Evolutionary conservation across 1,139 yeast genomes (phyloP), one percentile per base, ranked within the genome.

Genomic region (Diutina neorugosa): DNA sequence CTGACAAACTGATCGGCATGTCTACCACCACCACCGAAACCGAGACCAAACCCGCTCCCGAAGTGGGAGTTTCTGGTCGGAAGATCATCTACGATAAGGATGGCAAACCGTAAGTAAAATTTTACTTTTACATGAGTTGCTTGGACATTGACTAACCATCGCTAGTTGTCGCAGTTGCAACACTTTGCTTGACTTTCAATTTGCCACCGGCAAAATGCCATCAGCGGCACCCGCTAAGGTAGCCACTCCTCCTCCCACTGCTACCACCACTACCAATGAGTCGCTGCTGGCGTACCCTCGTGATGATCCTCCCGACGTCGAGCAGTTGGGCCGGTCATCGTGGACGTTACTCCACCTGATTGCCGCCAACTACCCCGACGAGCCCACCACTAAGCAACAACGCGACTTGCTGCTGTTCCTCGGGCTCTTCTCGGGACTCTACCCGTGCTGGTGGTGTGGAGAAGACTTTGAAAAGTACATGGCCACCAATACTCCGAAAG

Each of bases 361-460:
- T 57, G 97, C 98, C 0, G 97, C 98, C 2, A 80, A 80, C 19
- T 94, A 89, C 62, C 98, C 98, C 0, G 83, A 77, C 43, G 66
- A 63, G 1, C 95, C 98, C 1, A 65, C 78, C 5, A 63, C 63
- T 4, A 69, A 70, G 25, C 81, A 89, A 59, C 93, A 91, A 65
- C 62, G 67, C 11, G 95, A 90, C 58, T 79, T 93, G 82, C 72
- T 70, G 52, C 78, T 80, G 55, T 91, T 93, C 60, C 64, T 93
- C 53, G 70, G 69, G 18, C 71, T 88, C 7, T 89, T 93, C 65
- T 82, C 95, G 4, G 81, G 82, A 58, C 74, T 91, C 51, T 93
- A 93, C 62, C 99, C 99, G 1, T 93, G 98, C 67, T 85, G 94
- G 87, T 84, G 80, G 70, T 94, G 98, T 69, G 97, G 96, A 0